Evolutionary conservation across 1,284 basidiomycete genomes (phyloP).

Genomic region (Phellopilus nigrolimitatus): DNA sequence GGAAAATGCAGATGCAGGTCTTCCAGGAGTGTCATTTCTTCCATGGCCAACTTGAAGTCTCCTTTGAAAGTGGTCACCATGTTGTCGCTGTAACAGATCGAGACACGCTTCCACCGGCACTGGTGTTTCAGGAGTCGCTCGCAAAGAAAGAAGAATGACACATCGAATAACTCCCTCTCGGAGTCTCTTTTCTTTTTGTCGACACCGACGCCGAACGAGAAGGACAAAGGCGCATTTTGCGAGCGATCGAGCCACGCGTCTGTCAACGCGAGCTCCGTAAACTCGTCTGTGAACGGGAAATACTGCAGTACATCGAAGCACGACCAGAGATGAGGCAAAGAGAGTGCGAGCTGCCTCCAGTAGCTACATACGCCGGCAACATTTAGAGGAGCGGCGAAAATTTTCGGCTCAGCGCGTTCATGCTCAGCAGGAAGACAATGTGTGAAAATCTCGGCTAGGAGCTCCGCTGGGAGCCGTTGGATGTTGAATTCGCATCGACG

Average conservation of each 20-base stretch:
- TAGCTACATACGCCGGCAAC: not conserved
- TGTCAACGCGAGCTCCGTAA: not conserved
- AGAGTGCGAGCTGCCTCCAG: conserved; percentile 4
- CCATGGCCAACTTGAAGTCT: not conserved
- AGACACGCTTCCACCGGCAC: not conserved
- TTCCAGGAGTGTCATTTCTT: not conserved
- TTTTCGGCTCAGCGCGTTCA: not conserved
- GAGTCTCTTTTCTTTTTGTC: not conserved
- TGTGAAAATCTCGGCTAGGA: conserved; percentile 5
- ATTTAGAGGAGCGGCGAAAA: not conserved
- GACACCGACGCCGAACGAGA: not conserved
- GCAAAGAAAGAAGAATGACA: not conserved
- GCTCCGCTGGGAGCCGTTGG: conserved; percentile 2
- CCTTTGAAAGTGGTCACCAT: too few relatives aligned
- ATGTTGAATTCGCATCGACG: not conserved
- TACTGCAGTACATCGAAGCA: not conserved
- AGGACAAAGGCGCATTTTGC: not conserved
- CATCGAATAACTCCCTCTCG: not conserved
- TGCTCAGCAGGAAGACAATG: conserved; percentile 1
- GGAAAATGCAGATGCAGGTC: not conserved
- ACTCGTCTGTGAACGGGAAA: not conserved
- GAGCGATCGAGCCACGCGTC: not conserved
- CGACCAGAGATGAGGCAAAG: conserved; percentile 1
- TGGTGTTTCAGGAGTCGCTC: not conserved
- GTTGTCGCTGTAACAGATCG: not conserved